Evolutionary conservation across 164 flowering plant genomes (phyloP), one percentile per base, ranked within the genome.

Genomic region (Kalanchoe fedtschenkoi): DNA sequence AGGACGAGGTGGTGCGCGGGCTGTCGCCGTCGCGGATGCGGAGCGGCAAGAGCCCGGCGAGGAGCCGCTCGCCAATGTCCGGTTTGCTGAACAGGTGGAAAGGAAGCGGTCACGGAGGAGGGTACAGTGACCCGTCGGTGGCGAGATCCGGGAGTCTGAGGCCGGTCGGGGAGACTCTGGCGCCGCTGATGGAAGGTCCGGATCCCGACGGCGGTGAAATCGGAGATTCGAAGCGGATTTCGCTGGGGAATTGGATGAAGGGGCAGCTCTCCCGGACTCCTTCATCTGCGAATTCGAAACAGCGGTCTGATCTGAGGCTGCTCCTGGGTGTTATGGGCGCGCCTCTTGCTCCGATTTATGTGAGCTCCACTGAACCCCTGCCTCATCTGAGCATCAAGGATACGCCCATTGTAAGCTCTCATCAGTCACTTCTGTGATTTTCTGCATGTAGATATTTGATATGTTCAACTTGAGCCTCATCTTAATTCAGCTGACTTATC

Each of bases 221-320:
- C 22, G 86, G 80, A 0, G 84, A 73, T 56, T 73, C 79, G 24
- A 80, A 74, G 76, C 15, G 56, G 32, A 51, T 30, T 26, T 30
- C n/a, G 56, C 63, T 78, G 39, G 88, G 96, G 91, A 79, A 84
- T 28, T 91, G 98, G 98, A 81, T 89, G 85, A 86, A 77, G 56
- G 56, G 56, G 32, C 56, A 51, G 32, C 28, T 51, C 32, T 51
- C 56, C 7, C 11, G 56, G 16, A 51, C 56, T 26, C 30, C 56
- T 10, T 51, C 56, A n/a, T 44, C 51, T 4, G 51, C 51, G 10
- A n/a, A 29, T 51, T 51, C 26, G 4, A 82, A 89, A 1, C 88
- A 83, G 74, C 81, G 81, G 0, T 81, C 79, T n/a, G 61, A 58
- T 58, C 42, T 58, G 5, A 58, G 61, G 26, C 13, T 58, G 26